A percentile compares a stretch with the other conserved stretches of the same genome.
Conservation (phyloP, 2,329 filamentous ascomycete species). For the Neonectria faginata region DNA sequence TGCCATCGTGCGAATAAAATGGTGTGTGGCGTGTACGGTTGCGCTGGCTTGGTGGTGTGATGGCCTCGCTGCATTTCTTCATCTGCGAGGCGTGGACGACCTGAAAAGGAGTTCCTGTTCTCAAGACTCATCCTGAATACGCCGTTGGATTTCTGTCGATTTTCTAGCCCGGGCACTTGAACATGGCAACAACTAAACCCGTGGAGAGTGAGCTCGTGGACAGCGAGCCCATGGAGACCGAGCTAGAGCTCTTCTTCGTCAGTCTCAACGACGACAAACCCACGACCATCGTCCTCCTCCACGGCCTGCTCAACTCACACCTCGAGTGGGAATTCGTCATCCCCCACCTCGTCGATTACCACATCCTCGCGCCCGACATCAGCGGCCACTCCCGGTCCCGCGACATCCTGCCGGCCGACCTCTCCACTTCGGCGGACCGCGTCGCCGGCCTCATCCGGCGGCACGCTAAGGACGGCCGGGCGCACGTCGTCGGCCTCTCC, state of each 20-base stretch:
- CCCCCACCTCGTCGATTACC: conserved; percentile 52
- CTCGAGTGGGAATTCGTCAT: conserved; percentile 52
- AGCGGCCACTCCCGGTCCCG: conserved; percentile 54
- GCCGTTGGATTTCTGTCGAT: not conserved
- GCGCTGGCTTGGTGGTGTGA: conserved; percentile 4
- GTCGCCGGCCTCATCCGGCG: conserved; percentile 52
- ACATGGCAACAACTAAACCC: conserved; percentile 18
- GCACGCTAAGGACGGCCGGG: conserved; percentile 51
- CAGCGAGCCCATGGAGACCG: not conserved
- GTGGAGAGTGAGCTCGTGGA: conserved; percentile 7
- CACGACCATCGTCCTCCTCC: conserved; percentile 49
- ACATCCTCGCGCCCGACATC: conserved; percentile 55
- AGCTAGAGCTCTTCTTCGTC: conserved; percentile 43
- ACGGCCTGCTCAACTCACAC: conserved; percentile 49
- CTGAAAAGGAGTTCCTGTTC: not conserved
- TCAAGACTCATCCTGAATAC: not conserved
- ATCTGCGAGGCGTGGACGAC: not conserved
- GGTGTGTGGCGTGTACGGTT: conserved; percentile 3
- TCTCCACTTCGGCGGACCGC: conserved; percentile 47
- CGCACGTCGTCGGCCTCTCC: conserved; percentile 56
- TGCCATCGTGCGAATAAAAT: not conserved
- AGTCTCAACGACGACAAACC: conserved; percentile 46
- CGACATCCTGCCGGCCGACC: conserved; percentile 48
- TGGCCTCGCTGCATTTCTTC: not conserved
- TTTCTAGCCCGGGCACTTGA: not conserved